Base-by-base conservation (phyloP, 2,329 filamentous ascomycete species). In the Neurospora sp. region DNA sequence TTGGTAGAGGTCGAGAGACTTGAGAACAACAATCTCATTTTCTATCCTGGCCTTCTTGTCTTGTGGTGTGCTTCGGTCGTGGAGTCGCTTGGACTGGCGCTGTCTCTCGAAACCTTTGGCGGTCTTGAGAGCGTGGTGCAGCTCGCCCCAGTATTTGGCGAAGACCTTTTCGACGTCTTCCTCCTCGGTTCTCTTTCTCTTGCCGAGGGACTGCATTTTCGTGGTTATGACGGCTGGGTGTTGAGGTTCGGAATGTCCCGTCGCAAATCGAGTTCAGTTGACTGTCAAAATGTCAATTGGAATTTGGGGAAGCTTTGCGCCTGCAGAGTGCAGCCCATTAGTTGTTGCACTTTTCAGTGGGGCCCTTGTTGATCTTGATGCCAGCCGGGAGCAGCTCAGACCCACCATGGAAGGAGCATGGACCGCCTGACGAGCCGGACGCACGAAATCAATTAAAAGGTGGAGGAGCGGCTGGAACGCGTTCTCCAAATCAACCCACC, bases 31-130 rank as follows among this genome's bases (percentile, higher is more conserved):
- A 65, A 88, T 77, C 76, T 88, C 91, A 40, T 85, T 84, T 72
- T 92, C 86, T 39, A 94, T 80, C 23, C 91, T 83, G 70, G 82
- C 80, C 28, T 86, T 81, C 75, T 88, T 87, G 65, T 85, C 84
- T 8, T 80, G 73, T 1, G 79, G 77, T 17, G 80, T 75, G 68
- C 81, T 83, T 68, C 81, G 80, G 37, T 87, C 85, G 67, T 80
- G 83, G 15, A 87, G 78, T 57, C 85, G 82, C 78, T 88, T 90
- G 72, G 89, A 85, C 71, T 91, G 85, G 73, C 93, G 91, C 80
- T 95, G 92, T 66, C 91, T 86, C 82, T 95, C 92, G 76, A 92
- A 91, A 66, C 89, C 89, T 77, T 92, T 92, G 70, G 89, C 90
- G 11, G 85, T 83, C 79, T 93, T 93, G 71, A 95, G 83, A 0